Evolutionary conservation across 768 basidiomycete species (phyloP).

Genomic region (Naganishia onofrii): DNA sequence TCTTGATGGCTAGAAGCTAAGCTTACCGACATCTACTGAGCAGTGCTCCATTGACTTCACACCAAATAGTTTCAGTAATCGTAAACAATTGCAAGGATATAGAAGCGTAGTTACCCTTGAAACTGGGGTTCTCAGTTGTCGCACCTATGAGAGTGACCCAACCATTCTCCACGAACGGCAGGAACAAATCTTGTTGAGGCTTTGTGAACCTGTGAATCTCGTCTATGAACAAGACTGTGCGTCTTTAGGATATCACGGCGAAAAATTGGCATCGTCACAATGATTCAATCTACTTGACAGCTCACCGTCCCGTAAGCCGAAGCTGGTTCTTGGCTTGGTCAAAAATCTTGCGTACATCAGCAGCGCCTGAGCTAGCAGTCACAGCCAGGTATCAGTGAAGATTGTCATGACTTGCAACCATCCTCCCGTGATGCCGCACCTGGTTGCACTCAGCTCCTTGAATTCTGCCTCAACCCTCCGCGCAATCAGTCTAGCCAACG

Average conservation of each 20-base stretch:
- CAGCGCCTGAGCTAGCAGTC: slow-evolving; percentile 53
- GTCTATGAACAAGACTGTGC: slow-evolving; percentile 75
- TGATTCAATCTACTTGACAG: not conserved
- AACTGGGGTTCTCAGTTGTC: slow-evolving; percentile 86
- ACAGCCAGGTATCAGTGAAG: slow-evolving; percentile 47
- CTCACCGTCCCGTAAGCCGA: slow-evolving; percentile 61
- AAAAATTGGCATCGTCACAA: not conserved
- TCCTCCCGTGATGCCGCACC: slow-evolving; percentile 26
- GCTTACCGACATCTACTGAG: slow-evolving; percentile 72
- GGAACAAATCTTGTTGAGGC: slow-evolving; percentile 65
- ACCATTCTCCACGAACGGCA: slow-evolving; percentile 77
- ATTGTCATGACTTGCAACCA: not conserved
- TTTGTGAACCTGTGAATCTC: slow-evolving; percentile 66
- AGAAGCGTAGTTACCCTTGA: slow-evolving; percentile 56
- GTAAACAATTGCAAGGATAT: too few species aligned
- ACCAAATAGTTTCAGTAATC: not conserved
- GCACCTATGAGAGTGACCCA: slow-evolving; percentile 76
- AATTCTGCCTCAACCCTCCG: slow-evolving; percentile 62
- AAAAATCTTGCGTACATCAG: slow-evolving; percentile 69
- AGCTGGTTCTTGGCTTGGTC: slow-evolving; percentile 71
- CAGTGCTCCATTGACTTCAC: slow-evolving; percentile 62
- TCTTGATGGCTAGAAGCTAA: not conserved
- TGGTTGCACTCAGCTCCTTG: slow-evolving; percentile 75
- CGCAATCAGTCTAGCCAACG: slow-evolving; percentile 70
- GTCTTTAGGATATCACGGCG: slow-evolving; percentile 34